phyloP scores from a whole-genome alignment of 768 basidiomycete species.

The Rhizopogon vesiculosus region DNA sequence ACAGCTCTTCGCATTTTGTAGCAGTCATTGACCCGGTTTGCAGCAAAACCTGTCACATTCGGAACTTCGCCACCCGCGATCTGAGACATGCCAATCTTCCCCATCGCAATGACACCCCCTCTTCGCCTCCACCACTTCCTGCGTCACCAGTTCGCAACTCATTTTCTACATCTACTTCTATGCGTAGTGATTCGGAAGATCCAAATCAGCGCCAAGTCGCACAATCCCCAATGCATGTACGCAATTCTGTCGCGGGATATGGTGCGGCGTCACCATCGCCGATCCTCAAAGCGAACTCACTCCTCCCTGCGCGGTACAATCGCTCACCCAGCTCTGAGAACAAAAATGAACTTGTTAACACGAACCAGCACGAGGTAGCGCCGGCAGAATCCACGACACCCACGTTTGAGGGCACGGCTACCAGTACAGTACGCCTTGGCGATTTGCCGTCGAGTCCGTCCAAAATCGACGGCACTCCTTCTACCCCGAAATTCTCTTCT shows the following conservation, averaged over 20 bases:
- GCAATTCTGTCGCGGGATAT: slow-evolving; percentile 19
- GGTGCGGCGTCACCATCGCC: slow-evolving; percentile 18
- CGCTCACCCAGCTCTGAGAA: slow-evolving; percentile 18
- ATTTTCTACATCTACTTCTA: slow-evolving; percentile 21
- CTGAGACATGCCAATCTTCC: slow-evolving; percentile 70
- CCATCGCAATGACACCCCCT: slow-evolving; percentile 34
- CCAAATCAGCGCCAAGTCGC: slow-evolving; percentile 20
- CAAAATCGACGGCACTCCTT: slow-evolving; percentile 9
- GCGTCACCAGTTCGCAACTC: slow-evolving; percentile 24
- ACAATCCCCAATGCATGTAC: slow-evolving; percentile 21
- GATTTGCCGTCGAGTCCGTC: slow-evolving; percentile 39
- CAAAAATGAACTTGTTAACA: slow-evolving; percentile 7
- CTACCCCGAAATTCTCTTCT: slow-evolving; percentile 5
- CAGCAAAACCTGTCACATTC: slow-evolving; percentile 81
- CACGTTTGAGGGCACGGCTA: too few species aligned
- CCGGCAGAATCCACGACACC: slow-evolving; percentile 22
- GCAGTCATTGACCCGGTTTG: neutral
- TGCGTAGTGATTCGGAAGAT: slow-evolving; percentile 23
- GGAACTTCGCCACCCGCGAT: slow-evolving; percentile 73
- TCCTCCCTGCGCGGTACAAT: slow-evolving; percentile 34
- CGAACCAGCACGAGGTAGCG: slow-evolving; percentile 15
- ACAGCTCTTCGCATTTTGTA: neutral
- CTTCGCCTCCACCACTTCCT: slow-evolving; percentile 26
- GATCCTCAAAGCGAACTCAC: slow-evolving; percentile 37
- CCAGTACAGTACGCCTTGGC: too few species aligned